A percentile compares a stretch with the other conserved stretches of the same genome.
phyloP scores from a whole-genome alignment of 129 eudicot genomes.

The Saposhnikovia divaricata region DNA sequence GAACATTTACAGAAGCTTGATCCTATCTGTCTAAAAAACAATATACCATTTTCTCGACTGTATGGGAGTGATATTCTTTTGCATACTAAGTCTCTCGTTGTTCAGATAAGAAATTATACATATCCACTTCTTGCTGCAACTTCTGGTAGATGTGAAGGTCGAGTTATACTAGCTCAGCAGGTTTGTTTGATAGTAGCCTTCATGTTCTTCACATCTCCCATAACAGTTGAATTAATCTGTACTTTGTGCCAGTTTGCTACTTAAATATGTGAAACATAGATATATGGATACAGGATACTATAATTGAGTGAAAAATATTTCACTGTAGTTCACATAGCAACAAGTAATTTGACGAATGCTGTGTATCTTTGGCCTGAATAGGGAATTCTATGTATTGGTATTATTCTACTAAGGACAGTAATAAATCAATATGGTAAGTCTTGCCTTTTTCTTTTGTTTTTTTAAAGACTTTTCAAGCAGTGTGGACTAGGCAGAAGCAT shows the following conservation, averaged over 20 bases:
- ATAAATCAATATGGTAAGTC: background rate
- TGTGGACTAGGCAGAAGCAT: background rate
- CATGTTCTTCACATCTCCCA: slow-evolving; percentile 1
- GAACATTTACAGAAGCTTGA: slow-evolving; percentile 84
- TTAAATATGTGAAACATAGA: background rate
- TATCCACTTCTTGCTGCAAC: slow-evolving; percentile 77
- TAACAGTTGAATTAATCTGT: background rate
- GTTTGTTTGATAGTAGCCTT: slow-evolving; percentile 28
- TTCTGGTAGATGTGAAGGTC: slow-evolving; percentile 89
- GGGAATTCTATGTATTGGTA: background rate
- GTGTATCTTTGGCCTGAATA: background rate
- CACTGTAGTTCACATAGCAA: background rate
- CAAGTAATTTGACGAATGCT: background rate
- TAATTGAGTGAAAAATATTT: background rate
- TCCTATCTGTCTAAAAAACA: slow-evolving; percentile 67
- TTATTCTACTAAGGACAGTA: background rate
- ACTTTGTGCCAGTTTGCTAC: background rate
- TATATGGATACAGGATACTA: background rate
- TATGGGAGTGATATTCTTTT: slow-evolving; percentile 70
- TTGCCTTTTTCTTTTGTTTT: background rate
- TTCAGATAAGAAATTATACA: slow-evolving; percentile 75
- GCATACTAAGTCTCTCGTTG: slow-evolving; percentile 69
- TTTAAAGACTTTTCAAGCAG: background rate
- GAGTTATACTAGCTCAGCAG: slow-evolving; percentile 94
- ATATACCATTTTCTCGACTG: slow-evolving; percentile 78